phyloP scores from a whole-genome alignment of 2,329 filamentous ascomycete species.

The Ascochyta koolunga region DNA sequence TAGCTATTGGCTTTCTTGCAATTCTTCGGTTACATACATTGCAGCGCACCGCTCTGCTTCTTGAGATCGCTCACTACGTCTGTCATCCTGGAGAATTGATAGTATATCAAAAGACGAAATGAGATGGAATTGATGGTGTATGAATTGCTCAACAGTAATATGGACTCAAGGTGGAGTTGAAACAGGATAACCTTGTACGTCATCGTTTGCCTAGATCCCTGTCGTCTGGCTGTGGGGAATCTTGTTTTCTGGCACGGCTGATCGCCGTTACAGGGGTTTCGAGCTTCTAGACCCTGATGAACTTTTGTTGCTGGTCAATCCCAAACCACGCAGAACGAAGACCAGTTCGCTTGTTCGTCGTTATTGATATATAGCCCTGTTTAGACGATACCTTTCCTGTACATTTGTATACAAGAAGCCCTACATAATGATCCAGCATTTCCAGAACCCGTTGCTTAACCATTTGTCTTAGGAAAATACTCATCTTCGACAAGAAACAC shows the following conservation, averaged over 20 bases:
- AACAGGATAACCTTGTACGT: conserved; percentile 17
- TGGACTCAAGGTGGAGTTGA: conserved; percentile 5
- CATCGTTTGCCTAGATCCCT: conserved; percentile 14
- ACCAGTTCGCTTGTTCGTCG: conserved; percentile 1
- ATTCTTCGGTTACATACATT: conserved; percentile 39
- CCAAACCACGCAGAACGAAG: conserved; percentile 6
- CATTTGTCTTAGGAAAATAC: background rate
- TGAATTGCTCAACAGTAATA: background rate
- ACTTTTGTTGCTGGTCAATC: background rate
- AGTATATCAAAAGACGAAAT: background rate
- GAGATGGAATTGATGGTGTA: background rate
- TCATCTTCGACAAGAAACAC: background rate
- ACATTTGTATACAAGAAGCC: background rate
- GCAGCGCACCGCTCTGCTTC: conserved; percentile 50
- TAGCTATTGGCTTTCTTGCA: background rate
- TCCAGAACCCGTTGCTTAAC: too few species aligned
- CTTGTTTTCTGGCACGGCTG: conserved; percentile 18
- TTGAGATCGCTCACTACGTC: conserved; percentile 47
- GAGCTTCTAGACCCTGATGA: conserved; percentile 8
- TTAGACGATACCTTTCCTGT: background rate
- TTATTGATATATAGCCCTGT: background rate
- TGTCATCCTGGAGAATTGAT: conserved; percentile 30
- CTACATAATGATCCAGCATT: background rate
- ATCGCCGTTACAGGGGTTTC: conserved; percentile 5
- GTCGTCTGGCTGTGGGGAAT: conserved; percentile 18